Percentiles rank a stretch among this genome's conserved stretches.
Conservation (phyloP, 257 asterid genomes). For the Dorcoceras hygrometricum region DNA sequence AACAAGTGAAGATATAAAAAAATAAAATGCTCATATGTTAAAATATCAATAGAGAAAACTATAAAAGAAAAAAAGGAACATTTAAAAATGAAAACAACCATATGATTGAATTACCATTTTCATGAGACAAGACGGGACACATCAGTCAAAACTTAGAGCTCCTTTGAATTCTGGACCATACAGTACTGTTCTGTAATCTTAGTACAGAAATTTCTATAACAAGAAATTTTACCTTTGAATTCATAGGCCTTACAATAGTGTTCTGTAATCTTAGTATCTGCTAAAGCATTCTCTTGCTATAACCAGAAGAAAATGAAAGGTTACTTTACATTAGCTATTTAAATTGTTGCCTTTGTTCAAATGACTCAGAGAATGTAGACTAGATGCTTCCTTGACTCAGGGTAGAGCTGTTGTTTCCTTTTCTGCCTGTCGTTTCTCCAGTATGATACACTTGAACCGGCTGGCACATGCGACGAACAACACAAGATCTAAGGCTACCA, state of each 20-base stretch:
- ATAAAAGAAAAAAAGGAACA: too few species aligned
- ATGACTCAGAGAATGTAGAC: not conserved
- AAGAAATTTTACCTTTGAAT: too few species aligned
- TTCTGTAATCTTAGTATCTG: not conserved
- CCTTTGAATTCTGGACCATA: too few species aligned
- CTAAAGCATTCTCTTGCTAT: not conserved
- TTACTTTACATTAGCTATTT: not conserved
- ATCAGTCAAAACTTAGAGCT: too few species aligned
- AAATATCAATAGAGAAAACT: too few species aligned
- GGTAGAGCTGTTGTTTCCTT: slow-evolving; percentile 29
- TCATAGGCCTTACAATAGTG: not conserved
- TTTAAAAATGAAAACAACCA: too few species aligned
- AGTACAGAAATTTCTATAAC: too few species aligned
- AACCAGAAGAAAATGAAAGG: not conserved
- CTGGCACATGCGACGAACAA: slow-evolving; percentile 60
- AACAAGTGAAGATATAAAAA: too few species aligned
- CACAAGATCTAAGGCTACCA: slow-evolving; percentile 55
- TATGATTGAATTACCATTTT: too few species aligned
- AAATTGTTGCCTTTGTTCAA: not conserved
- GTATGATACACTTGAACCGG: slow-evolving; percentile 51
- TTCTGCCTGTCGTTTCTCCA: slow-evolving; percentile 45
- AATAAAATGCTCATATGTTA: too few species aligned
- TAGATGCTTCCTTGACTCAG: slow-evolving; percentile 29
- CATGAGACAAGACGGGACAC: too few species aligned
- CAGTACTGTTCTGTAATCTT: too few species aligned